phyloP scores from a whole-genome alignment of 768 basidiomycete genomes.

The Termitomyces sp. region DNA sequence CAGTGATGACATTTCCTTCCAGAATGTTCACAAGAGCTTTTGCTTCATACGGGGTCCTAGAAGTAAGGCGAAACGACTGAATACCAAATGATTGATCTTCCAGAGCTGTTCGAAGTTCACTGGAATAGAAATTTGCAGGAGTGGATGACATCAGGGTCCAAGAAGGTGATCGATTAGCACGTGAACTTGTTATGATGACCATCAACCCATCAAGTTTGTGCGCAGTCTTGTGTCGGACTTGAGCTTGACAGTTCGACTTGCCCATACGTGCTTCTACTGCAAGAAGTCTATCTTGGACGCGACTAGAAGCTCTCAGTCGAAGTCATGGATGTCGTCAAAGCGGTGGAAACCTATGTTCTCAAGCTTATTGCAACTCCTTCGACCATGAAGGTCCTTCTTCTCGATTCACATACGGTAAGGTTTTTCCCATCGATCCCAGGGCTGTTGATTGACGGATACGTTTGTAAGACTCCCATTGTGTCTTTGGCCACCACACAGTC shows the following conservation, averaged over 20 bases:
- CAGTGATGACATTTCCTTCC: slow-evolving; percentile 43
- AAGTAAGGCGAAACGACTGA: slow-evolving; percentile 35
- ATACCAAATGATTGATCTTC: slow-evolving; percentile 57
- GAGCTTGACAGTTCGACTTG: not conserved
- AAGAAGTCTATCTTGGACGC: not conserved
- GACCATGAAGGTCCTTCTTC: slow-evolving; percentile 92
- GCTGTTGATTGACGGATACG: slow-evolving; percentile 1
- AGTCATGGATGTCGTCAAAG: slow-evolving; percentile 91
- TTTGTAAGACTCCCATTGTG: slow-evolving; percentile 84
- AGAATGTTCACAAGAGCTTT: slow-evolving; percentile 48
- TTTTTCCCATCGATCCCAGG: not conserved
- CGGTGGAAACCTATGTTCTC: slow-evolving; percentile 88
- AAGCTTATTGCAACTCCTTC: slow-evolving; percentile 82
- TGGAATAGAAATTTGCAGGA: slow-evolving; percentile 30
- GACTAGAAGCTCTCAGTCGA: not conserved
- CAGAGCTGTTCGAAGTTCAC: slow-evolving; percentile 51
- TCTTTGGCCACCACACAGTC: slow-evolving; percentile 94
- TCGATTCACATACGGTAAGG: slow-evolving; percentile 89
- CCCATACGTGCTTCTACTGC: not conserved
- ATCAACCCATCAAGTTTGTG: not conserved
- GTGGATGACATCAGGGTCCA: slow-evolving; percentile 7
- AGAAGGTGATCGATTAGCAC: not conserved
- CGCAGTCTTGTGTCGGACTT: not conserved
- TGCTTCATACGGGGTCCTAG: slow-evolving; percentile 40
- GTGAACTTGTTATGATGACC: not conserved